Conservation (phyloP, 257 asterid genomes). For the Solanum dulcamara region DNA sequence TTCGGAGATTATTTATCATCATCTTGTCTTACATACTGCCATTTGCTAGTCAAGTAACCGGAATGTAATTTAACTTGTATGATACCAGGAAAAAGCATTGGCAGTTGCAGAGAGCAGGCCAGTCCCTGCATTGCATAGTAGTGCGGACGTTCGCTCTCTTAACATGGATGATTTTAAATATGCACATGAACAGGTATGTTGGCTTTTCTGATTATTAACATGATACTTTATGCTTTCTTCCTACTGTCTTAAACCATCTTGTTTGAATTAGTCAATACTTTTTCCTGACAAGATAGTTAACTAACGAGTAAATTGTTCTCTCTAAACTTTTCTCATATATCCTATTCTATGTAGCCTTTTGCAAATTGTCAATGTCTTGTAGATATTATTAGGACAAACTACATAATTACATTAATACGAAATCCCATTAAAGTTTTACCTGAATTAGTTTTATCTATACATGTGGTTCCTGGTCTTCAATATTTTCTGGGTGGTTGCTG, state of each 20-base stretch:
- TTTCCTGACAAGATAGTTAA: neutral
- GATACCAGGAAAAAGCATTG: constrained; percentile 51
- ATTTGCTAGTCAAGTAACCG: neutral
- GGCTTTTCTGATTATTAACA: neutral
- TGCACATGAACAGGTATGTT: constrained; percentile 79
- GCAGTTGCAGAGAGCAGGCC: constrained; percentile 55
- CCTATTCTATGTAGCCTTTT: neutral
- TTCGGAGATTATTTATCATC: neutral
- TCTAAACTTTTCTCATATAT: neutral
- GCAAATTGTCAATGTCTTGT: neutral
- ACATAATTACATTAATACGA: neutral
- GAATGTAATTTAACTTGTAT: neutral
- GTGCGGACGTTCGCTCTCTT: constrained; percentile 56
- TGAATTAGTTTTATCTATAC: neutral
- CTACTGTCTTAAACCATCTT: neutral
- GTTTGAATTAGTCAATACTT: neutral
- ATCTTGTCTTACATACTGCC: neutral
- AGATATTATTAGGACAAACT: neutral
- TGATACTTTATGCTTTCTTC: neutral
- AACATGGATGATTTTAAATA: constrained; percentile 58
- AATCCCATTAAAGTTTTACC: neutral
- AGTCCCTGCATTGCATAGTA: constrained; percentile 46
- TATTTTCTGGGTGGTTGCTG: neutral
- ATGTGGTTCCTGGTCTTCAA: neutral
- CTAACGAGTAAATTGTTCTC: neutral